Evolutionary conservation across 2,329 filamentous ascomycete species (phyloP).

Genomic region (Xylariaceae sp.): DNA sequence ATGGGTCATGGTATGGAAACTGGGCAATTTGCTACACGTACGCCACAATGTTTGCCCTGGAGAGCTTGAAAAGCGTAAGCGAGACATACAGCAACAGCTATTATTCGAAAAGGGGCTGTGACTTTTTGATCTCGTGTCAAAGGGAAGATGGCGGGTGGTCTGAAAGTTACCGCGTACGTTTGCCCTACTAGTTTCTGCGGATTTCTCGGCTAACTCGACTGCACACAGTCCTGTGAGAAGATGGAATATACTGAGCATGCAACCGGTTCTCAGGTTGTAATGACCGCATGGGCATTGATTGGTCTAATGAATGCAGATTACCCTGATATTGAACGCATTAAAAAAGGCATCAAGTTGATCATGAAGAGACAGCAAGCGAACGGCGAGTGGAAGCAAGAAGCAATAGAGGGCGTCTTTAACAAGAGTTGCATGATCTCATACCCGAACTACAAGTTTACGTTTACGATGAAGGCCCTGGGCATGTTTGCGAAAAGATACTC

Average conservation of each 20-base stretch:
- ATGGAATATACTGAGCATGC: constrained; percentile 76
- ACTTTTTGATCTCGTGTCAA: constrained; percentile 86
- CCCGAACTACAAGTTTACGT: constrained; percentile 98
- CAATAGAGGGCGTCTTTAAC: constrained; percentile 98
- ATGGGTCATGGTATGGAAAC: constrained; percentile 96
- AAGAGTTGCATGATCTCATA: constrained; percentile 99
- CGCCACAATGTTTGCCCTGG: constrained; percentile 93
- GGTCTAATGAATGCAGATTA: constrained; percentile 83
- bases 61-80: constrained; percentile 80
- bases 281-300: constrained; percentile 90
- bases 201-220: constrained; percentile 8
- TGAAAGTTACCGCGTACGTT: constrained; percentile 78
- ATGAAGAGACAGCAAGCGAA: constrained; percentile 85
- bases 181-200: neutral
- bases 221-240: constrained; percentile 72
- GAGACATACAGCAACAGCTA: constrained; percentile 80
- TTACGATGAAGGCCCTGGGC: constrained; percentile 90
- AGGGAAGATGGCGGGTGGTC: constrained; percentile 94
- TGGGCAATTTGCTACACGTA: constrained; percentile 99
- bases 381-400: constrained; percentile 94
- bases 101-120: constrained; percentile 74
- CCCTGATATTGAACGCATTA: constrained; percentile 74
- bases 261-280: constrained; percentile 83
- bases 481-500: constrained; percentile 81
- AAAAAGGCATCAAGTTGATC: constrained; percentile 77